Base-by-base conservation (phyloP, 1,139 yeast genomes). In the Blastobotrys arbuscula region DNA sequence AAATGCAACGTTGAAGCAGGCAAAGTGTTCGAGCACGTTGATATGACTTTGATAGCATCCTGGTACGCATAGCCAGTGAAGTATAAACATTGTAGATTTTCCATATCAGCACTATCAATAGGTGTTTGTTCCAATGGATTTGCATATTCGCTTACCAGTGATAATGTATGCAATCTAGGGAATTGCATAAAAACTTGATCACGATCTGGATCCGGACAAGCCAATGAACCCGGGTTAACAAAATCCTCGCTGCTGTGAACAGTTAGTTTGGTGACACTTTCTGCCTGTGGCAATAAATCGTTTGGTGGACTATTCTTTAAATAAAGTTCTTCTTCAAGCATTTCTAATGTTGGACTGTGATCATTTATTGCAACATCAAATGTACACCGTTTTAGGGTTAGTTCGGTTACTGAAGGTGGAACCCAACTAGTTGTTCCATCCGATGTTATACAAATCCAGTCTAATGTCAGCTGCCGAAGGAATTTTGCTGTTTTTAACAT, bases 181-280 rank as follows among this genome's bases (percentile, higher is more conserved):
- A 45, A 45, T 30, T 39, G 43, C 48, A 45, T 45, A 39, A 45
- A 45, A 24, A 45, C 39, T 33, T 45, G 48, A 38, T 44, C 42
- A 20, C n/a, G 23, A 9, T 21, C 36, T 30, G 13, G 33, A 23
- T 30, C 23, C 7, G 38, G 21, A 28, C 31, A 28, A 28, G 10
- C 12, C 13, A 3, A 3, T 28, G 5, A 15, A 28, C 13, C 13
- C 13, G 13, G 12, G 12, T 28, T 28, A 3, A n/a, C 3, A 28
- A 12, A 24, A 3, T 21, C 10, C 10, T 21, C 43, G 10, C 23
- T 30, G 2, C 44, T 26, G 10, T 19, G 26, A 13, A 45, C 39
- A 8, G 44, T 45, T 26, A 45, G 28, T 19, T 34, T 28, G 15
- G 48, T 45, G 9, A 45, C 48, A 13, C 26, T 39, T n/a, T 39